Evolutionary conservation across 2,329 filamentous ascomycete species (phyloP).

Genomic region (Teratosphaeriaceae sp.): DNA sequence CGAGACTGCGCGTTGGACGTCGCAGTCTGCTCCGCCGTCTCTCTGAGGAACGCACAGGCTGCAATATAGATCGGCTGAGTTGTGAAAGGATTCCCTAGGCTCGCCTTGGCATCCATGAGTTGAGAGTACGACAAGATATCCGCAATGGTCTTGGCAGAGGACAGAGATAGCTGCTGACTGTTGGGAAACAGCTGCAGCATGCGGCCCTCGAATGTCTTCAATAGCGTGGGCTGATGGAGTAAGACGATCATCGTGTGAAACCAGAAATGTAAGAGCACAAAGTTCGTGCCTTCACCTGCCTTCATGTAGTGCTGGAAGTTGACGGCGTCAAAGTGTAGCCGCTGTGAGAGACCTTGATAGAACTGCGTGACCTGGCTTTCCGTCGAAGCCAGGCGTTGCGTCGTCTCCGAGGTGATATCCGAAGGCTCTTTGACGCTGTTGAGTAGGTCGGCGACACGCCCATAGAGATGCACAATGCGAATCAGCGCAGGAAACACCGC

Average conservation of each 20-base stretch:
- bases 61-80: conserved; percentile 87
- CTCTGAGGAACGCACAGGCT: conserved; percentile 80
- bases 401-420: conserved; percentile 68
- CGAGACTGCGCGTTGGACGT: conserved; percentile 40
- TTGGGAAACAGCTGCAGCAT: conserved; percentile 70
- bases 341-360: conserved; percentile 67
- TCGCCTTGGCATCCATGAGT: conserved; percentile 76
- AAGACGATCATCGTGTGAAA: conserved; percentile 82
- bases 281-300: conserved; percentile 75
- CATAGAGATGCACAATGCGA: conserved; percentile 79
- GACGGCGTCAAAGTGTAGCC: conserved; percentile 73
- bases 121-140: conserved; percentile 84
- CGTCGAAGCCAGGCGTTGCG: conserved; percentile 67
- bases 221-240: conserved; percentile 73
- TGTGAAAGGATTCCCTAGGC: conserved; percentile 82
- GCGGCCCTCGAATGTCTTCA: conserved; percentile 66
- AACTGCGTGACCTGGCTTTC: conserved; percentile 70
- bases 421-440: conserved; percentile 71
- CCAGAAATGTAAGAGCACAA: conserved; percentile 82
- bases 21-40: conserved; percentile 63
- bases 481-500: conserved; percentile 74
- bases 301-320: conserved; percentile 84
- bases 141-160: conserved; percentile 83
- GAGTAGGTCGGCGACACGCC: conserved; percentile 73
- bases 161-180: conserved; percentile 76